These are phyloP conservation scores for Entomortierella parvispora DNA, from an alignment of 192 early-diverging fungal species.

Conservation along the genomic window DNA sequence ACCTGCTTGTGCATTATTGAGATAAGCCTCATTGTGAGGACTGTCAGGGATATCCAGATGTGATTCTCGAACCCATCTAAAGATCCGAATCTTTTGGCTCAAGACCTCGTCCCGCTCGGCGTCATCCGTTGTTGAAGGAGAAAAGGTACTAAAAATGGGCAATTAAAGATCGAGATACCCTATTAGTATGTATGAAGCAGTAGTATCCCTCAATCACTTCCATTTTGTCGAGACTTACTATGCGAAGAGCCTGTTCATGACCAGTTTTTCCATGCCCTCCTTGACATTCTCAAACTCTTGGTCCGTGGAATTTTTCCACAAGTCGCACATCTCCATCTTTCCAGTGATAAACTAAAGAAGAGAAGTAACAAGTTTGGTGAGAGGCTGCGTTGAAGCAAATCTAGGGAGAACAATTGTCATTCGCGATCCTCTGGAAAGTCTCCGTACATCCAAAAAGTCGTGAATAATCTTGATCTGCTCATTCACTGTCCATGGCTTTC, in stretches of 20 bases:
- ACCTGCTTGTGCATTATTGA: constrained; percentile 74
- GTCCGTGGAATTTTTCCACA: constrained; percentile 70
- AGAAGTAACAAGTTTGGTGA: no score
- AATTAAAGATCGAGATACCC: constrained; percentile 11
- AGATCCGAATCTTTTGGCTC: constrained; percentile 79
- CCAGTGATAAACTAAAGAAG: constrained; percentile 76
- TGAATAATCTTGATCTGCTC: constrained; percentile 84
- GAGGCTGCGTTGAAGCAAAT: no score
- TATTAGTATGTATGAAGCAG: no score
- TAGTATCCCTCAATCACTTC: no score
- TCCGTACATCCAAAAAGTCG: constrained; percentile 70
- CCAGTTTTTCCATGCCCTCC: constrained; percentile 87
- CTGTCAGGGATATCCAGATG: constrained; percentile 78
- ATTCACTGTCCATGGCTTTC: constrained; percentile 74
- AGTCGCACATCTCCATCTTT: constrained; percentile 76
- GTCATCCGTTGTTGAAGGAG: constrained; percentile 80
- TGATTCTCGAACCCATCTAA: constrained; percentile 75
- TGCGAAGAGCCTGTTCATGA: constrained; percentile 79
- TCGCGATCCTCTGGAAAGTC: background rate
- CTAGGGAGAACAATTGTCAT: no score
- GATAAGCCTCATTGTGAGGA: constrained; percentile 70
- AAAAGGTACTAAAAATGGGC: constrained; percentile 66
- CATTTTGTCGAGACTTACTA: no score
- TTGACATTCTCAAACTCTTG: constrained; percentile 82
- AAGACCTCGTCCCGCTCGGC: constrained; percentile 80